Evolutionary conservation across 1,284 basidiomycete species (phyloP).

Genomic region (Cystobasidiaceae sp.): DNA sequence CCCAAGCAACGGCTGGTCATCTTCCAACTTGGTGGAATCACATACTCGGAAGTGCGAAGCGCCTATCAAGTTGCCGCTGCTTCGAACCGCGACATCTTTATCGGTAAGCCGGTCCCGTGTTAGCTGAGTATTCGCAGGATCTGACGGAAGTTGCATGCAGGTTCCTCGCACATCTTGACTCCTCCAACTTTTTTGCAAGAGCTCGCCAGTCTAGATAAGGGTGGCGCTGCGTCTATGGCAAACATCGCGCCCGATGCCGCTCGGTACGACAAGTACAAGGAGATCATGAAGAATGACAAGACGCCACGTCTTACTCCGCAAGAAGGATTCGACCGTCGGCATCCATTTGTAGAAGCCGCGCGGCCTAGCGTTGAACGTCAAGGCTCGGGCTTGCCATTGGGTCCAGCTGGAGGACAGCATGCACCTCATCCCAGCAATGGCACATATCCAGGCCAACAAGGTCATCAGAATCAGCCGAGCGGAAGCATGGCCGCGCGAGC

Average conservation of each 20-base stretch:
- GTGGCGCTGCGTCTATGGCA: slow-evolving; percentile 25
- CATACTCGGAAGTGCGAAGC: slow-evolving; percentile 88
- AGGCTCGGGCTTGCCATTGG: background rate
- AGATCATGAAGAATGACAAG: slow-evolving; percentile 21
- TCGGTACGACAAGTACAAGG: slow-evolving; percentile 27
- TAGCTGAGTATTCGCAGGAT: background rate
- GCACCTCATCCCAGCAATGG: background rate
- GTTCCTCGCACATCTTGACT: slow-evolving; percentile 81
- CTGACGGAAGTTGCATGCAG: slow-evolving; percentile 50
- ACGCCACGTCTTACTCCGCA: slow-evolving; percentile 9
- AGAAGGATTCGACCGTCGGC: slow-evolving; percentile 27
- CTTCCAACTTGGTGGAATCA: slow-evolving; percentile 93
- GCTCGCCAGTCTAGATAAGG: slow-evolving; percentile 70
- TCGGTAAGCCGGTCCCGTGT: slow-evolving; percentile 58
- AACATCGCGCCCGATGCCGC: slow-evolving; percentile 16
- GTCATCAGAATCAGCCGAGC: slow-evolving; percentile 4
- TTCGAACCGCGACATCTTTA: slow-evolving; percentile 80
- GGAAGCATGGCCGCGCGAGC: background rate
- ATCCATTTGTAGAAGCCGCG: slow-evolving; percentile 13
- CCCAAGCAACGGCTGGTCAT: slow-evolving; percentile 73
- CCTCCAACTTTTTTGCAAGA: slow-evolving; percentile 81
- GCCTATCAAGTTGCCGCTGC: slow-evolving; percentile 65
- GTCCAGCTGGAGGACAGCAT: background rate
- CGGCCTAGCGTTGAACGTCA: slow-evolving; percentile 8
- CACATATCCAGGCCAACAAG: background rate